phyloP scores from a whole-genome alignment of 176 grass and related monocot genomes.

The Aegilops tauschii region DNA sequence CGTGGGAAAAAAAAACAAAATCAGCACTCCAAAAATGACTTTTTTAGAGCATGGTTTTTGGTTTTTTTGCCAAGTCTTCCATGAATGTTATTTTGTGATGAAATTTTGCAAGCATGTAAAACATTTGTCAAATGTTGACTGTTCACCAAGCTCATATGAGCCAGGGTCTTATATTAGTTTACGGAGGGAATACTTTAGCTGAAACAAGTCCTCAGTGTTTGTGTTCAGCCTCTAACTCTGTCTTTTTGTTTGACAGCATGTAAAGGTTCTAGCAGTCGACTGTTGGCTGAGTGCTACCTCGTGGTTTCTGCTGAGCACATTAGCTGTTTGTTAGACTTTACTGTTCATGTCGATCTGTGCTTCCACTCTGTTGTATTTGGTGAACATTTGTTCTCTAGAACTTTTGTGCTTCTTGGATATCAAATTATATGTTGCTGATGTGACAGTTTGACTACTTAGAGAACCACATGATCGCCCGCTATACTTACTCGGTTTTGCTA shows the following conservation, averaged over 20 bases:
- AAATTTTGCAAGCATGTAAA: too few species aligned
- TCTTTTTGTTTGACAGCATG: constrained; percentile 33
- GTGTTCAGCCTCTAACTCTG: constrained; percentile 24
- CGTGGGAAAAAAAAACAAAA: too few species aligned
- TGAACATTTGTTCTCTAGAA: constrained; percentile 40
- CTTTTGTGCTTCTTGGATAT: constrained; percentile 18
- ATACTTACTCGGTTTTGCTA: background rate
- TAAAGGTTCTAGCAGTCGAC: constrained; percentile 42
- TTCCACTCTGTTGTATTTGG: constrained; percentile 34
- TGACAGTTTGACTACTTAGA: constrained; percentile 24
- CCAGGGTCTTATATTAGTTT: too few species aligned
- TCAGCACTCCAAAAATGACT: too few species aligned
- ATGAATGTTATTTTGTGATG: too few species aligned
- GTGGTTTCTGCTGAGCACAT: constrained; percentile 18
- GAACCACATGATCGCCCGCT: background rate
- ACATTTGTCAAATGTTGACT: too few species aligned
- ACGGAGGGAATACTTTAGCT: background rate
- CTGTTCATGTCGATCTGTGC: constrained; percentile 7
- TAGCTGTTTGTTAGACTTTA: constrained; percentile 20
- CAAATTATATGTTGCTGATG: constrained; percentile 2
- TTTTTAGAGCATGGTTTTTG: too few species aligned
- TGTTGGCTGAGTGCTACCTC: constrained; percentile 45
- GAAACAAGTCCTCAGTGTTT: constrained; percentile 1
- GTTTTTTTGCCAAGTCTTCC: too few species aligned
- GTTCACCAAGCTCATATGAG: too few species aligned